Base-by-base conservation (phyloP, 805 yeast species). In the Candida khao-thaluensis region DNA sequence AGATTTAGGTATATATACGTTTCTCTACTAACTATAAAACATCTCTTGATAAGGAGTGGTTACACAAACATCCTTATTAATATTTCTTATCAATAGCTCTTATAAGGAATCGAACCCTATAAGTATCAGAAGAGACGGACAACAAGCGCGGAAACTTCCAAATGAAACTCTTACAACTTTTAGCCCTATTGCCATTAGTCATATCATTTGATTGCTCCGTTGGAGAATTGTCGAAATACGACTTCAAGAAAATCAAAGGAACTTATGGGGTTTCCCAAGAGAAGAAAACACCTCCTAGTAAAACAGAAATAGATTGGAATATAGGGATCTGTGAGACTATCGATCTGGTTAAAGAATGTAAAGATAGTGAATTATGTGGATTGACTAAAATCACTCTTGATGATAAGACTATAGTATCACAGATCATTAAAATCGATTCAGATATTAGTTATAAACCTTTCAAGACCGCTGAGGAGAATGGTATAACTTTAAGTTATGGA, bases 361-460 rank as follows among this genome's bases (percentile, higher is more conserved):
- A 65, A 33, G 80, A 82, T 45, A 77, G 90, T 1, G 85, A 85
- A 47, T 57, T 90, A 7, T 91, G 99, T 60, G 96, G 95, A 2
- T 53, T 84, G 12, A 80, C 84, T 17, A 52, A 66, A 8, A 71
- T 85, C 4, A 56, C 62, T 10, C 47, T 81, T 14, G 80, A 81
- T n/a, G 74, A 72, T 14, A 48, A 48, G 27, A 36, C 77, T 3
- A 43, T 77, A 2, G 61, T 75, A 17, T 67, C 89, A 0, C 84
- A 85, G 57, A 71, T 85, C 12, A 74, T 85, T 37, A 78, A 85
- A 22, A 71, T 77, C 54, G 68, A 74, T 37, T 59, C 69, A 34
- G 66, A 68, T 23, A 51, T 74, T 44, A 58, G 39, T 34, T 51
- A 52, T 40, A 38, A 45, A 26, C 56, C 47, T 44, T 61, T 44